phyloP scores from a whole-genome alignment of 177 flowering plant genomes.

The Vitis hybrid region DNA sequence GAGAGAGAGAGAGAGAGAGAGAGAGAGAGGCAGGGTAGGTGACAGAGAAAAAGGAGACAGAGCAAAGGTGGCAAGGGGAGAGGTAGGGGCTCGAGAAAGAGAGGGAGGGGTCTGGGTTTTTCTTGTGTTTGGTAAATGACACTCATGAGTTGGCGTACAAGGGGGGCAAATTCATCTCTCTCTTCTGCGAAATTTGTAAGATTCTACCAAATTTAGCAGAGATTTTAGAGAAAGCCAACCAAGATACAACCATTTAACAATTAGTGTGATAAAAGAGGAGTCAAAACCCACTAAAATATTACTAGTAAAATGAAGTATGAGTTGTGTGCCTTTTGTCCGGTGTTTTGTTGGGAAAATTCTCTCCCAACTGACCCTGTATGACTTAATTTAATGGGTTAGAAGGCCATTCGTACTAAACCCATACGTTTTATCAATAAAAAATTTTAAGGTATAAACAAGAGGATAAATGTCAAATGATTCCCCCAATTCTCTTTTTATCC shows the following conservation, averaged over 20 bases:
- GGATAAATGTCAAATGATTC: too few relatives aligned
- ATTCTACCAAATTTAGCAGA: conserved; percentile 5
- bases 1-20: not conserved
- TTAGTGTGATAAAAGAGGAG: conserved; percentile 40
- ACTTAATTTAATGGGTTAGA: too few relatives aligned
- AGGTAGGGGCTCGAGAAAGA: conserved; percentile 54
- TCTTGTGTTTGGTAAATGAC: conserved; percentile 15
- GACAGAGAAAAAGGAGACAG: conserved; percentile 13
- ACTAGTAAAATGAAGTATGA: conserved; percentile 2
- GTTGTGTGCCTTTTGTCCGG: too few relatives aligned
- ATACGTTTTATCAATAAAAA: too few relatives aligned
- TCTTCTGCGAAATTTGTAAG: not conserved
- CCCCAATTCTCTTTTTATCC: too few relatives aligned
- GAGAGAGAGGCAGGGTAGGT: conserved; percentile 11
- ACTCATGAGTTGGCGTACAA: conserved; percentile 6
- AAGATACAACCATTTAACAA: too few relatives aligned
- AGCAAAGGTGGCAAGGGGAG: conserved; percentile 5
- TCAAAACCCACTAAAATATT: conserved; percentile 20
- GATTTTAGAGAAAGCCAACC: not conserved
- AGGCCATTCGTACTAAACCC: too few relatives aligned
- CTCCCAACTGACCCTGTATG: too few relatives aligned
- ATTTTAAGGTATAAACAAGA: too few relatives aligned
- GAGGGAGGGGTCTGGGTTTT: conserved; percentile 14
- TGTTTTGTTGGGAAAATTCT: conserved; percentile 9
- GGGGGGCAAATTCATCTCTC: not conserved